Base-by-base conservation (phyloP, 2,329 filamentous ascomycete genomes). In the Paraphoma chrysanthemicola region DNA sequence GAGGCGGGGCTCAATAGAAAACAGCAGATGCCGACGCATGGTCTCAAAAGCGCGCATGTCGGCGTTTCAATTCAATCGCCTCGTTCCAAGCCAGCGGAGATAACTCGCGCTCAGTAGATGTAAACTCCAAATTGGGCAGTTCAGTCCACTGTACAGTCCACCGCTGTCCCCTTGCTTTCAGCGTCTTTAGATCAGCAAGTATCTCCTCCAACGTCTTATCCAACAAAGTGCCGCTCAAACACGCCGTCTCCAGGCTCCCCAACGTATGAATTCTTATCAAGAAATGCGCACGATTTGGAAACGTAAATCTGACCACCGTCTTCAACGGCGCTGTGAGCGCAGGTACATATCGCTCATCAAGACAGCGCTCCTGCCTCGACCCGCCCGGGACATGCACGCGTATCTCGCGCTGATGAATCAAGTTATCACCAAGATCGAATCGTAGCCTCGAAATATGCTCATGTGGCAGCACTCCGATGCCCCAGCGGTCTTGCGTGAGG, bases 241-340 rank as follows among this genome's bases (percentile, higher is more conserved):
- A 55, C 3, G 31, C 48, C 17, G 36, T 18, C 3, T 47, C 18
- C 2, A 54, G 48, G 6, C 47, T 48, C 1, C 41, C 36, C 8
- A 49, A 45, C 5, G 53, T 54, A n/a, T 60, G 57, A 14, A 56
- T 46, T 5, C 51, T 50, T 31, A 56, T 54, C 28, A 54, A 51
- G 31, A 60, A 54, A 5, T 54, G 47, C 4, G 50, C 44, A 18
- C 53, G 48, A 23, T 56, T 52, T 9, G 53, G 57, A 17, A 46
- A 46, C 12, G 14, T 9, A 14, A 60, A 30, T 6, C 9, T 5
- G 3, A 47, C 8, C 16, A 60, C 16, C 12, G 44, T 46, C 44
- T 59, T 11, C 3, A 56, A 14, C 4, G 48, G 53, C 30, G 28
- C 30, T 4, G 46, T 50, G 16, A 54, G 30, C 6, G 12, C 18